Evolutionary conservation across 2,329 filamentous ascomycete species (phyloP), one percentile per base, ranked within the genome.

Genomic region (Colletotrichum salicis): DNA sequence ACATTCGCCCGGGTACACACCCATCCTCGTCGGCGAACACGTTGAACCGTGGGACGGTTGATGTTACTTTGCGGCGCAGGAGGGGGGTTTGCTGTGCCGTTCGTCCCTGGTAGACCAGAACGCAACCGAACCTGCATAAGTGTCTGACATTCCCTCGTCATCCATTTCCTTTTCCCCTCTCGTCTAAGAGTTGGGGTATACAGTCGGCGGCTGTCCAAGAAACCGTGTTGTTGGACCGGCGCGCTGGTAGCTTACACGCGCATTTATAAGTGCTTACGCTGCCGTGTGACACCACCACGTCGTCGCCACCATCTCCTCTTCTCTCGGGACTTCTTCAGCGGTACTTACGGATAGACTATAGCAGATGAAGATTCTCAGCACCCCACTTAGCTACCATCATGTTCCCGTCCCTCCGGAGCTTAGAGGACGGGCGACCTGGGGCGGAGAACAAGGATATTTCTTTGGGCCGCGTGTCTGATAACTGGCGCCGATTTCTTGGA

Each of bases 381-480:
- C 68, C 68, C 68, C 68, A 59, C 68, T n/a, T 13, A 45, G 37
- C 56, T 29, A 48, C 22, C 27, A 33, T 24, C n/a, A 27, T 27
- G 63, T 24, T 33, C 33, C 5, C 27, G 35, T 65, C 29, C 51
- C 12, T 63, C 45, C 48, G 12, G 45, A 55, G 35, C 59, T 63
- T 71, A 33, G 15, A 59, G 27, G 55, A 22, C 48, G 48, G 56
- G 57, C 37, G 67, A 57, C 64, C 59, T 48, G 54, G 54, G 59
- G 64, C 27, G 41, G 37, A 35, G 41, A 31, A 64, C 69, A 64
- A 58, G 69, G 65, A 60, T 71, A 64, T 56, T 48, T 31, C 29
- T 37, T 59, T 56, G 65, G 69, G 54, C 55, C 65, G 22, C 33
- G 58, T 58, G 35, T 45, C 27, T 63, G 10, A 52, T 59, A 11